These are phyloP conservation scores for Mortierella sp. DNA, from an alignment of 371 early-diverging fungal genomes.

Conservation along the genomic window DNA sequence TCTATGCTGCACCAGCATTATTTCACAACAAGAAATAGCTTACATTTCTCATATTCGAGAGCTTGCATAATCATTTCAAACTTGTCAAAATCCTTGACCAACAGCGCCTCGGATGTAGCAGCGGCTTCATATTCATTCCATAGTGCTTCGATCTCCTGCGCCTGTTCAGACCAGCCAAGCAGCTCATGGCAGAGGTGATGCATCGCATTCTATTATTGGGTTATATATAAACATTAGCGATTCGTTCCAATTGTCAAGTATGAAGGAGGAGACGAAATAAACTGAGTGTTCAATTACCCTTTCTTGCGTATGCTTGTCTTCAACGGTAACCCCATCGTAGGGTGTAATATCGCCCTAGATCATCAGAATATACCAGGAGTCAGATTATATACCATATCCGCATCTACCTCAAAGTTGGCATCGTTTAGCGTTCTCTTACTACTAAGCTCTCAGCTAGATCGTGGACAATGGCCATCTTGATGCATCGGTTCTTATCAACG, in stretches of 20 bases:
- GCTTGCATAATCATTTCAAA: conserved; percentile 97
- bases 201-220: conserved; percentile 72
- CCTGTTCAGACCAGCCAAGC: conserved; percentile 70
- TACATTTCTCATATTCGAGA: conserved; percentile 90
- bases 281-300: conserved; percentile 54
- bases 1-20: not conserved
- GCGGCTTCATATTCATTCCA: conserved; percentile 94
- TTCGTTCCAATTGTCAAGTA: not conserved
- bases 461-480: conserved; percentile 93
- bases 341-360: conserved; percentile 93
- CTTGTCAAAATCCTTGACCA: conserved; percentile 95
- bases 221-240: not conserved
- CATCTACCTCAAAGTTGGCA: not conserved
- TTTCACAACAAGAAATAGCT: conserved; percentile 33
- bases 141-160: conserved; percentile 77
- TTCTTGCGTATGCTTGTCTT: conserved; percentile 83
- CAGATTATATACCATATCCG: too few relatives aligned
- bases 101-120: conserved; percentile 78
- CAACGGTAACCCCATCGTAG: conserved; percentile 79
- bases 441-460: conserved; percentile 93
- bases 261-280: not conserved
- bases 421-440: conserved; percentile 45
- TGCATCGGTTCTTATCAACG: conserved; percentile 73
- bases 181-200: conserved; percentile 65
- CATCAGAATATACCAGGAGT: not conserved